These are phyloP conservation scores for Carex pumila DNA, from an alignment of 176 grass and related monocot genomes.

Conservation along the genomic window DNA sequence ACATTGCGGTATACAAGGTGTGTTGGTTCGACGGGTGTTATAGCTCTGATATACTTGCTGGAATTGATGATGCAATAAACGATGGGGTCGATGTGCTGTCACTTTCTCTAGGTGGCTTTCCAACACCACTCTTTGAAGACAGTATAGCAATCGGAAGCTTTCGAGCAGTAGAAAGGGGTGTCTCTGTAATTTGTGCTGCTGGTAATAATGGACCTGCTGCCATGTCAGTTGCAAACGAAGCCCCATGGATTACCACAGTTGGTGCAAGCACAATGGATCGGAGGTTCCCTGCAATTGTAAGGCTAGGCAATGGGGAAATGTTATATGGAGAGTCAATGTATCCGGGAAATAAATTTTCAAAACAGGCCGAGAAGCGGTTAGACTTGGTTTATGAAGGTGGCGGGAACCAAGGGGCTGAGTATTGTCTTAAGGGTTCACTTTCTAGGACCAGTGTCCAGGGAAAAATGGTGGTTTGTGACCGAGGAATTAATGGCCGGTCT, in stretches of 20 bases:
- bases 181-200: conserved; percentile 60
- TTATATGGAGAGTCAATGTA: conserved; percentile 93
- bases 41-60: conserved; percentile 89
- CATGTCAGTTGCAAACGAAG: conserved; percentile 73
- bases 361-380: conserved; percentile 58
- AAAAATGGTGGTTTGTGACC: conserved; percentile 79
- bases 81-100: conserved; percentile 77
- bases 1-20: conserved; percentile 81
- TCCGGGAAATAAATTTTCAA: conserved; percentile 47
- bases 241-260: conserved; percentile 68
- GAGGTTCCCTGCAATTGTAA: conserved; percentile 59
- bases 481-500: conserved; percentile 56
- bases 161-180: conserved; percentile 49
- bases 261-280: conserved; percentile 60
- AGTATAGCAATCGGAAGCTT: conserved; percentile 90
- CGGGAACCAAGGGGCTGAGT: conserved; percentile 42
- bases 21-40: conserved; percentile 93
- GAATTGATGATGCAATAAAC: conserved; percentile 79
- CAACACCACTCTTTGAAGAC: conserved; percentile 87
- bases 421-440: conserved; percentile 62
- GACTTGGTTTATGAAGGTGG: conserved; percentile 52
- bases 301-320: conserved; percentile 44
- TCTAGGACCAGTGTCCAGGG: conserved; percentile 39
- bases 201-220: conserved; percentile 63
- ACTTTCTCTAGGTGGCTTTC: conserved; percentile 73